A percentile compares a stretch with the other conserved stretches of the same genome.
Conservation (phyloP, 1,284 basidiomycete species). For the Cutaneotrichosporon sp. region DNA sequence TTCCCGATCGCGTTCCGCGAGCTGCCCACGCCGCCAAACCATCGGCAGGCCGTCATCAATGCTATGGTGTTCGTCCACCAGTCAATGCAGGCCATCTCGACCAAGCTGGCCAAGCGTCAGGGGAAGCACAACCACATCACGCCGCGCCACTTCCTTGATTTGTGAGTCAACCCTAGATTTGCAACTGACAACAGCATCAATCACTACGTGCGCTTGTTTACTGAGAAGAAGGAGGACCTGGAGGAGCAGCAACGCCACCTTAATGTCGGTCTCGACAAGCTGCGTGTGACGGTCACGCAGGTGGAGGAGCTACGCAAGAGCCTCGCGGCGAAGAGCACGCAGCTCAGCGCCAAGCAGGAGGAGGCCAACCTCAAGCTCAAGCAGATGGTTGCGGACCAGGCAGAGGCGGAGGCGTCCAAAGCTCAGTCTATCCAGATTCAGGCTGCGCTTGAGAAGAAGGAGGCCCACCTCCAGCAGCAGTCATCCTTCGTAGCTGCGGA, state of each 20-base stretch:
- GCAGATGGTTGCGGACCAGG: conserved; percentile 97
- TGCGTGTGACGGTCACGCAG: conserved; percentile 89
- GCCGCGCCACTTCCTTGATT: conserved; percentile 95
- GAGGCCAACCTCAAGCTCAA: conserved; percentile 97
- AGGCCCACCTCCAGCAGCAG: conserved; percentile 82
- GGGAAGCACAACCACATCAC: conserved; percentile 96
- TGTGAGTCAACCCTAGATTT: conserved; percentile 60
- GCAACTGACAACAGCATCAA: conserved; percentile 64
- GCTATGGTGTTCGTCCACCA: conserved; percentile 90
- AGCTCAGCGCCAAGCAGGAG: conserved; percentile 85
- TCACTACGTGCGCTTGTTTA: conserved; percentile 93
- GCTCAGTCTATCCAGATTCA: conserved; percentile 94
- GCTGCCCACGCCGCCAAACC: conserved; percentile 65
- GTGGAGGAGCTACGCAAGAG: conserved; percentile 95
- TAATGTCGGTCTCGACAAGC: conserved; percentile 96
- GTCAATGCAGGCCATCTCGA: conserved; percentile 83
- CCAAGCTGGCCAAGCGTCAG: conserved; percentile 80
- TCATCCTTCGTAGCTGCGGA: conserved; percentile 87
- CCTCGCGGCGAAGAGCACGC: conserved; percentile 86
- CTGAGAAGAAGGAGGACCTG: conserved; percentile 95
- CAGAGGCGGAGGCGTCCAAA: conserved; percentile 98
- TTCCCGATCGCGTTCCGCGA: conserved; percentile 87
- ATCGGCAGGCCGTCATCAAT: conserved; percentile 81
- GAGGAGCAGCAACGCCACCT: conserved; percentile 99
- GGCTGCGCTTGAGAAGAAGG: conserved; percentile 84